phyloP scores from a whole-genome alignment of 1,284 basidiomycete species.

The Hemileia vastatrix region DNA sequence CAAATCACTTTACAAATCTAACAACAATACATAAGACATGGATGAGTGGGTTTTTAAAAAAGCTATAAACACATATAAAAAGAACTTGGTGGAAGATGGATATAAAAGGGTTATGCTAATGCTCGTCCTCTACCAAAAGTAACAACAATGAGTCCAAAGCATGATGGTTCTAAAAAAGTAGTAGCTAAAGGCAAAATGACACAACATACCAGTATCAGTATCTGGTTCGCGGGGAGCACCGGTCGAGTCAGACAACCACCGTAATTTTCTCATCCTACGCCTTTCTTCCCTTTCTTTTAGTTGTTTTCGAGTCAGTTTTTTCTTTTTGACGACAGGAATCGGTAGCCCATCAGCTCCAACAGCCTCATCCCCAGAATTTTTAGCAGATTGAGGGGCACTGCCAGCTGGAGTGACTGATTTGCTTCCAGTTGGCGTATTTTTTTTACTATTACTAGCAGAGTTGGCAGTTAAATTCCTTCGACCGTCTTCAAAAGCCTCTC shows the following conservation, averaged over 20 bases:
- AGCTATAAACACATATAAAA: no score
- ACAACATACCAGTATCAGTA: conserved; percentile 34
- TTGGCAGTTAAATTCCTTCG: conserved; percentile 46
- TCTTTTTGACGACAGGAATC: conserved; percentile 58
- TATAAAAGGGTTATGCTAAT: no score
- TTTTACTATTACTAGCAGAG: conserved; percentile 59
- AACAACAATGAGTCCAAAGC: no score
- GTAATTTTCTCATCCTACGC: conserved; percentile 63
- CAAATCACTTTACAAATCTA: no score
- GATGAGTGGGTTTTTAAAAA: no score
- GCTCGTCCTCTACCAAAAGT: no score
- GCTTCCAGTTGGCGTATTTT: conserved; percentile 51
- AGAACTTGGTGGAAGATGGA: no score
- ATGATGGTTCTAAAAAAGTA: no score
- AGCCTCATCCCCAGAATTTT: conserved; percentile 48
- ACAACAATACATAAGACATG: no score
- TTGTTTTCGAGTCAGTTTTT: conserved; percentile 67
- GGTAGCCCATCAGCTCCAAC: conserved; percentile 58
- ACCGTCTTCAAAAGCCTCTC: conserved; percentile 54
- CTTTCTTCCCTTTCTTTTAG: conserved; percentile 70
- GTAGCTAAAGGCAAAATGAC: no score
- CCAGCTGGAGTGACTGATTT: conserved; percentile 15
- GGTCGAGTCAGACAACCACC: conserved; percentile 60
- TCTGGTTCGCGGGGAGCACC: conserved; percentile 54
- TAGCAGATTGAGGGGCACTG: conserved; percentile 44